phyloP scores from a whole-genome alignment of 352 stramenopile genomes.

The Globisporangium emineosum region DNA sequence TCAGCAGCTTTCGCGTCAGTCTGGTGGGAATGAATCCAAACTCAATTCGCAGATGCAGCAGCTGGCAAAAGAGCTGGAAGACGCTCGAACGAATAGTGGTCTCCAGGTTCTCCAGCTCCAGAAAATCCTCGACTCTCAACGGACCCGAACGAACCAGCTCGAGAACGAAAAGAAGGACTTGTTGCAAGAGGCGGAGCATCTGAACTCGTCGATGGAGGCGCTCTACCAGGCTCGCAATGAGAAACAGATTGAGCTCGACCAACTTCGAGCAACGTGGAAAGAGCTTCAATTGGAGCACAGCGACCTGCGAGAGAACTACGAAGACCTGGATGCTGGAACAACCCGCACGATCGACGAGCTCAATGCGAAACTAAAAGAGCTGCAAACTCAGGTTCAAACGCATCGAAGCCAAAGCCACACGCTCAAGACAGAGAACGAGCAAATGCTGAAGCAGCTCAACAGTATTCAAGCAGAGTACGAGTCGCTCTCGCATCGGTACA shows the following conservation, averaged over 20 bases:
- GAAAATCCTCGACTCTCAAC: slow-evolving; percentile 48
- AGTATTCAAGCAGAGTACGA: slow-evolving; percentile 30
- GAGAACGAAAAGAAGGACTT: slow-evolving; percentile 68
- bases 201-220: slow-evolving; percentile 53
- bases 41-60: slow-evolving; percentile 41
- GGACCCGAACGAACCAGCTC: slow-evolving; percentile 36
- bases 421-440: slow-evolving; percentile 22
- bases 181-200: slow-evolving; percentile 55
- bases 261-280: slow-evolving; percentile 40
- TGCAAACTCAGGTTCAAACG: slow-evolving; percentile 31
- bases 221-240: slow-evolving; percentile 51
- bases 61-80: slow-evolving; percentile 47
- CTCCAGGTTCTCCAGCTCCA: slow-evolving; percentile 65
- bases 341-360: slow-evolving; percentile 36
- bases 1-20: slow-evolving; percentile 38
- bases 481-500: slow-evolving; percentile 16
- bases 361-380: slow-evolving; percentile 24
- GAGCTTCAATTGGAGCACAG: slow-evolving; percentile 47
- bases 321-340: slow-evolving; percentile 37
- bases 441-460: slow-evolving; percentile 13
- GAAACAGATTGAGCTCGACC: slow-evolving; percentile 59
- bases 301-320: slow-evolving; percentile 57
- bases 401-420: slow-evolving; percentile 9
- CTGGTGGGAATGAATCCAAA: slow-evolving; percentile 37
- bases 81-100: slow-evolving; percentile 24